Conservation (phyloP, 2,329 filamentous ascomycete species). For the Cadophora malorum region DNA sequence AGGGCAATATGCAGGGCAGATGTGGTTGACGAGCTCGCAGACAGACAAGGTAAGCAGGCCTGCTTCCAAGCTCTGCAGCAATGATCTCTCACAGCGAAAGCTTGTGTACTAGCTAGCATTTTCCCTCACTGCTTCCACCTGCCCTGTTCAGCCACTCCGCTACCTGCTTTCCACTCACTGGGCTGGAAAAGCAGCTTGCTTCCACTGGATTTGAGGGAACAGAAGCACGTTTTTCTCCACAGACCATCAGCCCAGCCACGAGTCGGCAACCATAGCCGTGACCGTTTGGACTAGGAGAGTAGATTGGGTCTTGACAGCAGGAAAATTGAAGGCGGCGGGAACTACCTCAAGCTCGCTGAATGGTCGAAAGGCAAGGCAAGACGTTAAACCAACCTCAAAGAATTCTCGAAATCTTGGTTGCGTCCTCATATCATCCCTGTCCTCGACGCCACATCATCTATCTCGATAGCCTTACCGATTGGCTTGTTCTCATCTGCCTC, state of each 20-base stretch:
- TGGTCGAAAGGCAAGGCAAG: slow-evolving; percentile 4
- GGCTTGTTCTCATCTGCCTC: background rate
- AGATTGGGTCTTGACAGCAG: background rate
- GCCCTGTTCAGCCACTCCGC: background rate
- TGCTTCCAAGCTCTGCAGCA: slow-evolving; percentile 7
- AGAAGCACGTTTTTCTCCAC: background rate
- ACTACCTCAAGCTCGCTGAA: background rate
- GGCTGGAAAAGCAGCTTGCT: background rate
- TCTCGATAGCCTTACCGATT: background rate
- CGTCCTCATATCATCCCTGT: background rate
- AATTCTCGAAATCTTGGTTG: background rate
- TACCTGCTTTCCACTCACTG: background rate
- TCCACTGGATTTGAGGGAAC: background rate
- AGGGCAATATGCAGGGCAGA: slow-evolving; percentile 7
- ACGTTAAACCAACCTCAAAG: background rate
- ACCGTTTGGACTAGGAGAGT: background rate
- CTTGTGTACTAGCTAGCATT: background rate
- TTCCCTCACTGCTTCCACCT: background rate
- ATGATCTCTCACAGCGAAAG: background rate
- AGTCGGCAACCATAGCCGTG: background rate
- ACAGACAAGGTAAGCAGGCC: background rate
- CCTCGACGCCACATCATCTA: background rate
- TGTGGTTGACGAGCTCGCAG: too few relatives aligned
- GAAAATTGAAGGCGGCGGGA: background rate
- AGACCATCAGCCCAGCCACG: background rate